Evolutionary conservation across 2,329 filamentous ascomycete genomes (phyloP), one percentile per base, ranked within the genome.

Genomic region (Bipolaris victoriae): DNA sequence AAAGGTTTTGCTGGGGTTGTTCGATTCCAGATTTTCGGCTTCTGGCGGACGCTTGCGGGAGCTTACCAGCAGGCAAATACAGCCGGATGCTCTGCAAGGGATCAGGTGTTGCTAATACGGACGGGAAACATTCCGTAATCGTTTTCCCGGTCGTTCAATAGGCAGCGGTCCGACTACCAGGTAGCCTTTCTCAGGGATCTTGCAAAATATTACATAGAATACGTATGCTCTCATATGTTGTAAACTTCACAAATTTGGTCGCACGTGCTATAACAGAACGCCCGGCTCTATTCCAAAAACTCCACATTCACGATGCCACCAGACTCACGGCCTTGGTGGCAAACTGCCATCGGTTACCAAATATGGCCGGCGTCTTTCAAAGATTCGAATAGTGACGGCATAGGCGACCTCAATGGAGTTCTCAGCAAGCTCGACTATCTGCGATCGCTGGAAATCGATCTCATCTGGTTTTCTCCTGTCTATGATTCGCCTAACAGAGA

Each of bases 381-480:
- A 83, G 52, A 55, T n/a, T 44, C 37, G 4, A 85, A 86, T 55
- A 81, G 80, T 36, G 83, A 86, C 65, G 85, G 88, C 49, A 79
- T 85, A 63, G 86, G 87, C 10, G 84, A 88, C 61, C 76, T 90
- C 16, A 40, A 33, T 6, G 52, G 52, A 37, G 36, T 55, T 16
- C 13, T 51, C 11, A 35, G 35, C 6, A 55, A 86, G 60, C 77
- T 90, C 1, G 80, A 86, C 64, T 88, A 90, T 49, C 66, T 74
- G 43, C 64, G 63, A 3, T 75, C 77, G 2, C 75, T 90, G 0
- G 88, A 88, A 0, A 78, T 88, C 9, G 83, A 90, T 65, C 81
- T 86, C 6, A 78, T 91, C 47, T 91, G 88, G 88, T 74, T 88
- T 0, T 89, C 83, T 43, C 89, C 88, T 11, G 85, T 89, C 71